phyloP scores from a whole-genome alignment of 1,284 basidiomycete species.

The Pulveroboletus sp. region DNA sequence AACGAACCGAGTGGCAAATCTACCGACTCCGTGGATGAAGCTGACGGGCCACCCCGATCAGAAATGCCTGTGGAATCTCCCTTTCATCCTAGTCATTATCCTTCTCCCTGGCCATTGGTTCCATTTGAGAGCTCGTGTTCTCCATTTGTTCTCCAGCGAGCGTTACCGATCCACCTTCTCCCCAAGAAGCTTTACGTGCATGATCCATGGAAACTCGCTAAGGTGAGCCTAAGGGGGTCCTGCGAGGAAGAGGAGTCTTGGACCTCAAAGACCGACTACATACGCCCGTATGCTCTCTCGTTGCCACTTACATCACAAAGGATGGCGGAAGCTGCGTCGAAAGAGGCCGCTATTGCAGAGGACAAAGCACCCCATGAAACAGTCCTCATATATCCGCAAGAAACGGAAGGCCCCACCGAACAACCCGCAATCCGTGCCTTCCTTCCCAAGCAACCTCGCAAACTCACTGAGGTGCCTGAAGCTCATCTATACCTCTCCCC shows the following conservation, averaged over 20 bases:
- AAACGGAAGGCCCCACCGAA: conserved; percentile 16
- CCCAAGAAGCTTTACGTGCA: conserved; percentile 26
- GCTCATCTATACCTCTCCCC: conserved; percentile 45
- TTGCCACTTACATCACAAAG: conserved; percentile 5
- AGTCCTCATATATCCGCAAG: conserved; percentile 6
- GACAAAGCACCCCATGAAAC: not conserved
- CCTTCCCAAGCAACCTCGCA: conserved; percentile 16
- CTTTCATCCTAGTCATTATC: conserved; percentile 22
- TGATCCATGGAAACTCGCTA: conserved; percentile 22
- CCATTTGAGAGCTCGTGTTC: conserved; percentile 12
- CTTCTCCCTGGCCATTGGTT: conserved; percentile 23
- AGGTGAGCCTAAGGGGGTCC: no score
- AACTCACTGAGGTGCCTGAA: conserved; percentile 27
- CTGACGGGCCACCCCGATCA: not conserved
- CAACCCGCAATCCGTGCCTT: conserved; percentile 14
- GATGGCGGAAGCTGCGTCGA: not conserved
- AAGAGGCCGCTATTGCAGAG: not conserved
- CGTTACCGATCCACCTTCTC: conserved; percentile 23
- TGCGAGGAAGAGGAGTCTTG: not conserved
- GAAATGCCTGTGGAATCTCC: conserved; percentile 7
- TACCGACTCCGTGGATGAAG: not conserved
- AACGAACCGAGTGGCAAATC: not conserved
- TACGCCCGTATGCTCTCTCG: conserved; percentile 18
- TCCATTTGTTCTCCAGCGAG: conserved; percentile 12
- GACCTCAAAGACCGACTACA: conserved; percentile 14